Evolutionary conservation across 1,284 basidiomycete species (phyloP).

Genomic region (Inonotus hispidus): DNA sequence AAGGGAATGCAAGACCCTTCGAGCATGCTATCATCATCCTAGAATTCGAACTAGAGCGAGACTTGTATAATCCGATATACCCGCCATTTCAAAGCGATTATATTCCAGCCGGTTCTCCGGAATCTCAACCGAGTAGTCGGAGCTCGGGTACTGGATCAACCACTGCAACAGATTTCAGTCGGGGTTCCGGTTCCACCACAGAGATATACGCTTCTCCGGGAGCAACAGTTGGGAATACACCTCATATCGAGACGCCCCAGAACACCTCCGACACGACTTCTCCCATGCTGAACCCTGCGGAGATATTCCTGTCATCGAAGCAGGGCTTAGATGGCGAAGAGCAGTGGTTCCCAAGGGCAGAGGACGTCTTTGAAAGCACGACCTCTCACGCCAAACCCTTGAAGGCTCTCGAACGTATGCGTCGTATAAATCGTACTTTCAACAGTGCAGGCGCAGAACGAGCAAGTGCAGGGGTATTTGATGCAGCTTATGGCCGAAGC

Average conservation of each 20-base stretch:
- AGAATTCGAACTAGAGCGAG: constrained; percentile 81
- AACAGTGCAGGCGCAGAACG: constrained; percentile 1
- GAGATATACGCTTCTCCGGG: constrained; percentile 9
- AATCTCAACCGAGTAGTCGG: constrained; percentile 18
- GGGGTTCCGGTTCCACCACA: constrained; percentile 11
- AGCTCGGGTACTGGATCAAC: constrained; percentile 17
- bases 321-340: constrained; percentile 34
- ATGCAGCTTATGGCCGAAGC: constrained; percentile 16
- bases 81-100: constrained; percentile 30
- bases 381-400: constrained; percentile 70
- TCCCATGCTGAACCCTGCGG: constrained; percentile 14
- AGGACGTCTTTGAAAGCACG: constrained; percentile 72
- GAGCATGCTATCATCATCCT: constrained; percentile 50
- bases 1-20: constrained; percentile 2
- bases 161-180: constrained; percentile 14
- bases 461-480: constrained; percentile 10
- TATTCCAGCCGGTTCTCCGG: constrained; percentile 23
- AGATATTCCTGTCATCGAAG: constrained; percentile 16
- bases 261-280: background rate
- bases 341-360: constrained; percentile 45
- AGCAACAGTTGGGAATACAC: background rate
- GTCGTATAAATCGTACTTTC: constrained; percentile 38
- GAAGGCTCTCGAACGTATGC: constrained; percentile 65
- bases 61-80: constrained; percentile 70
- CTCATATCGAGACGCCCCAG: background rate